These are phyloP conservation scores for Thalassiosira oceanica DNA, from an alignment of 352 stramenopile genomes.

Conservation along the genomic window DNA sequence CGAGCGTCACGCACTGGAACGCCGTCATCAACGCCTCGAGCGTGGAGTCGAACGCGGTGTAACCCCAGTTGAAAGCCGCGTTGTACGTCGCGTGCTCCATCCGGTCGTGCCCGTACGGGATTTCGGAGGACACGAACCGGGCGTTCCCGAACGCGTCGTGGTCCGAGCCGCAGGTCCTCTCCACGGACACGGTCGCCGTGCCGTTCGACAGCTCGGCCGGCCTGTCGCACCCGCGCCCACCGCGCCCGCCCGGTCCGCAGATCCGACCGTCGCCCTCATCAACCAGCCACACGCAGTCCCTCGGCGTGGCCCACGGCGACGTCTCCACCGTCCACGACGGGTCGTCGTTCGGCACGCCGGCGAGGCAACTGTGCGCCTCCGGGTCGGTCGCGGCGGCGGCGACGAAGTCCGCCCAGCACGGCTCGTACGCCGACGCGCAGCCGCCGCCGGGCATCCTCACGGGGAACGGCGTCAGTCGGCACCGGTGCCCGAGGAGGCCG, in stretches of 20 bases:
- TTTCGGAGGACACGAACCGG: conserved; percentile 48
- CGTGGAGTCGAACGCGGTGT: conserved; percentile 92
- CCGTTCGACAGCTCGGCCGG: too few species aligned
- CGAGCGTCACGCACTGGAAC: conserved; percentile 91
- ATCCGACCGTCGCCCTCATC: conserved; percentile 83
- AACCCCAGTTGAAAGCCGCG: conserved; percentile 84
- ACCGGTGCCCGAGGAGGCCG: conserved; percentile 51
- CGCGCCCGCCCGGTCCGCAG: conserved; percentile 53
- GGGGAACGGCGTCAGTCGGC: conserved; percentile 53
- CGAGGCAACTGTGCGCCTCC: conserved; percentile 35
- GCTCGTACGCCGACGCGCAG: conserved; percentile 33
- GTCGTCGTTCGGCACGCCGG: conserved; percentile 34
- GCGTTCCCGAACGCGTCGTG: conserved; percentile 71
- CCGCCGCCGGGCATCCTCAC: conserved; percentile 45
- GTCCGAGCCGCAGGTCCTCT: conserved; percentile 41
- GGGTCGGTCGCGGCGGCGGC: conserved; percentile 23
- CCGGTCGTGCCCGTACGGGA: conserved; percentile 42
- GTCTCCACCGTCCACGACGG: conserved; percentile 23
- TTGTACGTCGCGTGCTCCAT: conserved; percentile 71
- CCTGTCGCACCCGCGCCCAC: background rate
- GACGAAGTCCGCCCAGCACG: conserved; percentile 47
- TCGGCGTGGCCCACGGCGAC: conserved; percentile 44
- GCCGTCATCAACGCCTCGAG: conserved; percentile 87
- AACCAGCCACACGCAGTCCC: conserved; percentile 91
- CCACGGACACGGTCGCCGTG: too few species aligned